A percentile compares a stretch with the other conserved stretches of the same genome.
These are phyloP conservation scores for Macrocybe sp. DNA, from an alignment of 1,284 basidiomycete genomes.

Conservation along the genomic window DNA sequence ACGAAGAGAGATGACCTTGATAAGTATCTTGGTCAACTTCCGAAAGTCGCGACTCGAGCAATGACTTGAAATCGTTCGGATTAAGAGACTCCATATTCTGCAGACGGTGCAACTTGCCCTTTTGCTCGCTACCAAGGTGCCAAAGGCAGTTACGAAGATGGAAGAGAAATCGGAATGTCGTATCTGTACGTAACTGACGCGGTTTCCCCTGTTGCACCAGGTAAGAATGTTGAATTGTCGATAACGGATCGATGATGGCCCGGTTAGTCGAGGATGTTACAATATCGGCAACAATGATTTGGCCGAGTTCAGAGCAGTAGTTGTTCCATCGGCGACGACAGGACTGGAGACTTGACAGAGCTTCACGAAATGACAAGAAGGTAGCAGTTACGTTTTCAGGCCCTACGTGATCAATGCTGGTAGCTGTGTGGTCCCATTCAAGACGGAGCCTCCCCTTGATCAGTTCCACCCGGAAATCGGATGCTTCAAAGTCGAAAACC, in stretches of 20 bases:
- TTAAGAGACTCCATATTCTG: slow-evolving; percentile 6
- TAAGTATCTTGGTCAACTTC: slow-evolving; percentile 42
- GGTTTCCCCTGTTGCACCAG: slow-evolving; percentile 71
- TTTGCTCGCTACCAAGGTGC: slow-evolving; percentile 3
- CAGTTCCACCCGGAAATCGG: slow-evolving; percentile 19
- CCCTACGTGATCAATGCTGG: slow-evolving; percentile 38
- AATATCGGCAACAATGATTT: slow-evolving; percentile 38
- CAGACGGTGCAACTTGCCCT: not conserved
- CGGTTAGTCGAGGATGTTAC: slow-evolving; percentile 43
- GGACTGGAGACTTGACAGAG: slow-evolving; percentile 17
- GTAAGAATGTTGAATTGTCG: slow-evolving; percentile 75
- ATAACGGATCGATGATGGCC: slow-evolving; percentile 65
- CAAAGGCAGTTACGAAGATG: slow-evolving; percentile 61
- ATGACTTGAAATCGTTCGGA: slow-evolving; percentile 21
- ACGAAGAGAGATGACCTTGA: slow-evolving; percentile 25
- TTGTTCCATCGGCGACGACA: slow-evolving; percentile 24
- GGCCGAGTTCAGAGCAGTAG: slow-evolving; percentile 23
- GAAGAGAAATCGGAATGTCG: slow-evolving; percentile 65
- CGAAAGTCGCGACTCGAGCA: slow-evolving; percentile 37
- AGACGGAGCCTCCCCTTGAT: slow-evolving; percentile 19
- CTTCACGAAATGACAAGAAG: not conserved
- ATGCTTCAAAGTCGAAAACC: slow-evolving; percentile 20
- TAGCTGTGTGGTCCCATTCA: slow-evolving; percentile 21
- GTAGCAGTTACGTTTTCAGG: slow-evolving; percentile 41
- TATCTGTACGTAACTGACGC: slow-evolving; percentile 56